Base-by-base conservation (phyloP, 345 rosid genomes). In the Murraya koenigii region DNA sequence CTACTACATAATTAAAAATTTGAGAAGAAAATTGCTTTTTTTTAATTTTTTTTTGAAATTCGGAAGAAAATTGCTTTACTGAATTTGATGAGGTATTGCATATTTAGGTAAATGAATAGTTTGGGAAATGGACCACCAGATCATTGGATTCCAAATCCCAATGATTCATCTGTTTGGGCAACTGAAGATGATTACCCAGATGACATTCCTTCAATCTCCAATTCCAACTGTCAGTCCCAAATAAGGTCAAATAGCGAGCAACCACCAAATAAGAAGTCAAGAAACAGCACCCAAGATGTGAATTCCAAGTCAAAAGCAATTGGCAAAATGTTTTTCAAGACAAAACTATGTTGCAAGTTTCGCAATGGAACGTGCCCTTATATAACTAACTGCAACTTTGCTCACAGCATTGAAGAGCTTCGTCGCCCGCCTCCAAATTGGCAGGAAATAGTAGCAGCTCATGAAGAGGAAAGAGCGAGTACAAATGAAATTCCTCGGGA, bases 351-450 rank as follows among this genome's bases (percentile, higher is more conserved):
- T 80, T 88, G 90, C 84, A 93, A 89, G 83, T 92, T 88, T 74
- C 81, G 91, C 35, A 81, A 84, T 1, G 99, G 98, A 28, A 95
- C 91, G 3, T 95, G 98, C 79, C 94, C 97, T 0, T 90, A 92
- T 60, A 23, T 77, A 22, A 86, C 93, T 6, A 90, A 83, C 85
- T 90, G 97, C 77, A 91, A 92, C 82, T 95, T 95, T 70, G 98
- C 98, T 64, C 99, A 95, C 79, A 92, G 89, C 86, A 82, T 86
- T 14, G 97, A 93, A 80, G 99, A 93, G 88, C 97, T 95, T 65
- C 87, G 98, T 55, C 91, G 90, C 25, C 97, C 94, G 8, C 95
- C 95, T 28, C 82, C 87, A 0, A 89, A 90, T 77, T 88, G 89
- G 97, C 98, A 92, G 77, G 95, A 92, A 26, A 86, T 88, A 33